These are phyloP conservation scores for Populus hybrid DNA, from an alignment of 441 rosid species.

Conservation along the genomic window DNA sequence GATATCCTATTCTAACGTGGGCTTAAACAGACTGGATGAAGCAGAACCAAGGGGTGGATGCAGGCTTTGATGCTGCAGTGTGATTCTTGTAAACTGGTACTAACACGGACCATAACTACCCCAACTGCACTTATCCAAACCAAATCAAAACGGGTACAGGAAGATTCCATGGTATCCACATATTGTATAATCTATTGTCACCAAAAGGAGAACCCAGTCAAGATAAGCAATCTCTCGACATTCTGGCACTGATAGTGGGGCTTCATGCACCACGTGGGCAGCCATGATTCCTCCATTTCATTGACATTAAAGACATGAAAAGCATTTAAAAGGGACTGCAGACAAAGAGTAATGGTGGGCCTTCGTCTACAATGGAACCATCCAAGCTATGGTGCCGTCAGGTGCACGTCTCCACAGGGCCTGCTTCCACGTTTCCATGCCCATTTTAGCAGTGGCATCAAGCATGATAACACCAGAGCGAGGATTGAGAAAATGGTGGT, in stretches of 20 bases:
- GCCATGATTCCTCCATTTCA: not conserved
- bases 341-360: not conserved
- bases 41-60: too few species aligned
- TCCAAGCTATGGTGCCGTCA: not conserved
- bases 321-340: not conserved
- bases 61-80: not conserved
- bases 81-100: not conserved
- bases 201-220: not conserved
- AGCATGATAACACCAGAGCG: too few species aligned
- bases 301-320: not conserved
- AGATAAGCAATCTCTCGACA: constrained; percentile 5
- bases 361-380: not conserved
- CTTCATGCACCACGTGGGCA: constrained; percentile 9
- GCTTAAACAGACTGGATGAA: too few species aligned
- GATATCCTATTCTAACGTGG: too few species aligned
- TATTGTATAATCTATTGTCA: not conserved
- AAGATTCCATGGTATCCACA: not conserved
- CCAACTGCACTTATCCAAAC: not conserved
- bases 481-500: too few species aligned
- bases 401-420: not conserved
- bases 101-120: not conserved
- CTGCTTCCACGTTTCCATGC: not conserved
- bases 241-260: constrained; percentile 6
- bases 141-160: not conserved
- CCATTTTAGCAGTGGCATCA: too few species aligned